Base-by-base conservation (phyloP, 208 protist species). In the Trypanosoma mega region DNA sequence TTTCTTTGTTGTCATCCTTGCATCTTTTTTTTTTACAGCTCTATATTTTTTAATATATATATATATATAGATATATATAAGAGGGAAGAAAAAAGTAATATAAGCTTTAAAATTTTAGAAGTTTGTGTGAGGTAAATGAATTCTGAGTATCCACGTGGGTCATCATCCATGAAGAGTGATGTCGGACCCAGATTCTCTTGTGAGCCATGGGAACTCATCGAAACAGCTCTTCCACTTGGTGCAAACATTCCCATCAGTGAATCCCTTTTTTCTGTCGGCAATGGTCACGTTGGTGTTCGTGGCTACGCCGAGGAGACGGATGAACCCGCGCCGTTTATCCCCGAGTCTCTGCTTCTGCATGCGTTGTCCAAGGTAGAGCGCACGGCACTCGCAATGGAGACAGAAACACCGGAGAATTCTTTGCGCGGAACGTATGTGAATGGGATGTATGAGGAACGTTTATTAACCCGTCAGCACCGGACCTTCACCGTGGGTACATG, bases 191-290 rank as follows among this genome's bases (percentile, higher is more conserved):
- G 33, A 6, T 14, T 67, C 9, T 2, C 56, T 16, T 68, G 58
- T 33, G 31, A 61, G 30, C 44, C 57, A 26, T 92, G 85, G 84
- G 82, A 92, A 60, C 57, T 95, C 12, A 57, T 74, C 4, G 85
- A 95, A 50, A 72, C 67, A 2, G 56, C 55, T 4, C 47, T 90
- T 21, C 81, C 89, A 7, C 37, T 45, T 1, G 67, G 59, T 9
- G 33, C n/a, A 0, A 70, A 84, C 31, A 66, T 76, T 33, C 63
- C 72, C 21, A 63, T 90, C 16, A 86, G 86, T 51, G 90, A 96
- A 57, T 77, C 82, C 4, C 70, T 96, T 29, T 96, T 96, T 46
- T 77, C 83, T 39, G 44, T 93, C 16, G 78, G 86, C 33, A 96
- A 96, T 60, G 90, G 90, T 46, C 69, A 85, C 43, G 76, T 96